Conservation (phyloP, 2,329 filamentous ascomycete genomes). For the Hypoxylon rubiginosum region DNA sequence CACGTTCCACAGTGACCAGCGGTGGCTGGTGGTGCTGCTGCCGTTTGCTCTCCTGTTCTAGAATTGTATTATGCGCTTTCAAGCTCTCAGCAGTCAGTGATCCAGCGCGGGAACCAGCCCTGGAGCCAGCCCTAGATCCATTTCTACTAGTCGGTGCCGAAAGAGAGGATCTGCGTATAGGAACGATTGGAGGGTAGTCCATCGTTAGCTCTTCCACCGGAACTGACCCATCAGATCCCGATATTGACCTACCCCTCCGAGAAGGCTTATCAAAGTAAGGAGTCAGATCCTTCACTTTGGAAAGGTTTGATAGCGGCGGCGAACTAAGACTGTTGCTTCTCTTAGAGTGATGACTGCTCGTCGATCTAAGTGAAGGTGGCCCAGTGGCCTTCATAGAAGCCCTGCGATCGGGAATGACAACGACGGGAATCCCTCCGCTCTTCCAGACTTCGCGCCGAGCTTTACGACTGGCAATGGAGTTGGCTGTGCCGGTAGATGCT, state of each 20-base stretch:
- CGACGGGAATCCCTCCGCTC: slow-evolving; percentile 71
- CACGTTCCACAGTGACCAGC: slow-evolving; percentile 49
- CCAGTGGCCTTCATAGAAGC: slow-evolving; percentile 66
- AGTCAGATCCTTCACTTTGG: slow-evolving; percentile 58
- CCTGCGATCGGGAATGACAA: slow-evolving; percentile 71
- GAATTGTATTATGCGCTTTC: slow-evolving; percentile 64
- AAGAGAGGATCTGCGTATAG: slow-evolving; percentile 70
- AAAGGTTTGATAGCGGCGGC: slow-evolving; percentile 58
- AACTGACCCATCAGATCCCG: slow-evolving; percentile 62
- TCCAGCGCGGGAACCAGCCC: slow-evolving; percentile 54
- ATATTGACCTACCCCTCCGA: slow-evolving; percentile 59
- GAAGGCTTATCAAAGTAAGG: slow-evolving; percentile 60
- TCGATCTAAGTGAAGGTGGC: slow-evolving; percentile 70
- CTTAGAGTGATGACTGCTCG: slow-evolving; percentile 69
- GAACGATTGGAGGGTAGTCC: slow-evolving; percentile 71
- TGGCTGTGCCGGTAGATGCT: slow-evolving; percentile 62
- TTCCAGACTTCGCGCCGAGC: slow-evolving; percentile 72
- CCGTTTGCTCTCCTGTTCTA: slow-evolving; percentile 50
- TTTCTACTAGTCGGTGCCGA: slow-evolving; percentile 74
- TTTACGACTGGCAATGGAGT: slow-evolving; percentile 66
- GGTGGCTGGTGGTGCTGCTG: slow-evolving; percentile 38
- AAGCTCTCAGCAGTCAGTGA: slow-evolving; percentile 72
- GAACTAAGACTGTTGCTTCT: slow-evolving; percentile 67
- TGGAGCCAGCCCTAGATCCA: slow-evolving; percentile 51
- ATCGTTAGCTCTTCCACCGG: slow-evolving; percentile 67